These are phyloP conservation scores for Sclerotinia nivalis DNA, from an alignment of 2,329 filamentous ascomycete genomes.

Conservation along the genomic window DNA sequence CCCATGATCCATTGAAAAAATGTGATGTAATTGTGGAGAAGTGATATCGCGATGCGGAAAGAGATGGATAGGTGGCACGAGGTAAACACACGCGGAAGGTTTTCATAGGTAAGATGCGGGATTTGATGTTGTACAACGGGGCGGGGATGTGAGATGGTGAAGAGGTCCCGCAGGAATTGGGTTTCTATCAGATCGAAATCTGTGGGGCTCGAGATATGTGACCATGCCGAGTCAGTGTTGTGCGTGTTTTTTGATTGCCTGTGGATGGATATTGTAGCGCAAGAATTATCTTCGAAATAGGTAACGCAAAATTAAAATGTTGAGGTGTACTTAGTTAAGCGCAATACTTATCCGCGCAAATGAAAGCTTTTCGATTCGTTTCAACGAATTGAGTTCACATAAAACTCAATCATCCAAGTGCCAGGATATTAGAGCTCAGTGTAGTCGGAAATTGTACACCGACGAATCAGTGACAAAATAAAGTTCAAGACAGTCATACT, in stretches of 20 bases:
- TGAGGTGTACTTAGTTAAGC: neutral
- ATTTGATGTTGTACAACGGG: neutral
- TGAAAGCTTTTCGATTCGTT: neutral
- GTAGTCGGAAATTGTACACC: no score
- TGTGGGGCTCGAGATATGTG: neutral
- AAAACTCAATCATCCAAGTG: neutral
- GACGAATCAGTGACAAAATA: neutral
- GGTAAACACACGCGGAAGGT: neutral
- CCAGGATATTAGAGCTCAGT: neutral
- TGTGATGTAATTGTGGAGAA: neutral
- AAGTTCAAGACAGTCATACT: neutral
- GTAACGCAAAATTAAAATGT: no score
- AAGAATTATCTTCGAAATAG: neutral
- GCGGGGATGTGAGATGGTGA: neutral
- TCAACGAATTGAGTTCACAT: neutral
- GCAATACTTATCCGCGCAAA: neutral
- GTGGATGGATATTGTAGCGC: neutral
- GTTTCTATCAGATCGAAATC: neutral
- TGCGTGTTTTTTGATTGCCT: neutral
- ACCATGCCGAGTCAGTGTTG: neutral
- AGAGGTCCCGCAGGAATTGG: neutral
- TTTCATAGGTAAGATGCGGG: neutral
- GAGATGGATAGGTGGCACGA: neutral
- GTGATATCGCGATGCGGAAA: neutral
- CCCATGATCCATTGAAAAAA: neutral